Evolutionary conservation across 2,329 filamentous ascomycete genomes (phyloP).

Genomic region (Tolypocladium nubicola): DNA sequence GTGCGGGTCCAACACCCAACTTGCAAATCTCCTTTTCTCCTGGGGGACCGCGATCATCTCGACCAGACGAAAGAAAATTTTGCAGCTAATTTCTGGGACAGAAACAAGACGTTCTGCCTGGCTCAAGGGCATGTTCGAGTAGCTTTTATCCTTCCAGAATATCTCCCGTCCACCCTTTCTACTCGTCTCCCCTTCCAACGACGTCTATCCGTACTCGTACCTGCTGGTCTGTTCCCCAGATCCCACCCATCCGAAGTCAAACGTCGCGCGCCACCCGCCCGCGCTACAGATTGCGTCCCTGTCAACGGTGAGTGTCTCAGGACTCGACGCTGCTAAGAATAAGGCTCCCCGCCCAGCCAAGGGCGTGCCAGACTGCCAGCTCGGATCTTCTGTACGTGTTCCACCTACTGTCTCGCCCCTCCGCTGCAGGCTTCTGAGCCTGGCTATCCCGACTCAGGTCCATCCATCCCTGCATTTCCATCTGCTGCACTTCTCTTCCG

Average conservation of each 20-base stretch:
- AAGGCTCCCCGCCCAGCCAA: background rate
- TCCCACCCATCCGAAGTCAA: background rate
- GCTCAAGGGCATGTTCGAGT: background rate
- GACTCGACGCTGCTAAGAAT: background rate
- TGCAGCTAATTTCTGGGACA: constrained; percentile 1
- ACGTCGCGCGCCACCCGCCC: background rate
- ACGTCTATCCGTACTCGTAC: background rate
- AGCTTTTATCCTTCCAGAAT: background rate
- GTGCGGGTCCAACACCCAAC: background rate
- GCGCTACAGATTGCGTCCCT: background rate
- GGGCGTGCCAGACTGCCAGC: background rate
- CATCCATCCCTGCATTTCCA: background rate
- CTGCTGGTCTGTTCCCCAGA: background rate
- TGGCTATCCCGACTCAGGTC: background rate
- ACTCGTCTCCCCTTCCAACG: background rate
- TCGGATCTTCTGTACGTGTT: background rate
- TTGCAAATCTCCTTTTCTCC: constrained; percentile 2
- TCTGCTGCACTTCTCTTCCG: background rate
- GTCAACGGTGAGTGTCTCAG: background rate
- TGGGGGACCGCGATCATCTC: constrained; percentile 1
- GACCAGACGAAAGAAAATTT: background rate
- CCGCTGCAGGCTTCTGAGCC: background rate
- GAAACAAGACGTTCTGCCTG: background rate
- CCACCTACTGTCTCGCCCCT: background rate
- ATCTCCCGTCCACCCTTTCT: background rate